phyloP scores from a whole-genome alignment of 345 rosid genomes.

The Populus deltoides region DNA sequence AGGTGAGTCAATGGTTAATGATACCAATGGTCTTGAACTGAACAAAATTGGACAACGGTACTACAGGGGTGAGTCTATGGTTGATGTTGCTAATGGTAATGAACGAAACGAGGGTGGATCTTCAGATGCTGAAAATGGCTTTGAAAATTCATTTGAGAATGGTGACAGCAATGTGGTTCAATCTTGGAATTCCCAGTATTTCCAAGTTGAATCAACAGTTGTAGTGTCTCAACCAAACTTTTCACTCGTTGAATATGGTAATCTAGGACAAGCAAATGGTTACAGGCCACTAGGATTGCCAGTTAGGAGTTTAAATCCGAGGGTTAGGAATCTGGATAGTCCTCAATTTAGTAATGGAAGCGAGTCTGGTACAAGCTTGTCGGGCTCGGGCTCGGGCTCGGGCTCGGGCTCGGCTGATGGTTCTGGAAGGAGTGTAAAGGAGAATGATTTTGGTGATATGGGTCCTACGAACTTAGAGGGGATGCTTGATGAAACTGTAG shows the following conservation, averaged over 20 bases:
- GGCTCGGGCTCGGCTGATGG: conserved; percentile 1
- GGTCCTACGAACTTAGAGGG: conserved; percentile 34
- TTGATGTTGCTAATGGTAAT: neutral
- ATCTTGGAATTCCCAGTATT: conserved; percentile 66
- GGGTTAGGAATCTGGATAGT: conserved; percentile 14
- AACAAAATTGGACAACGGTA: conserved; percentile 11
- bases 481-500: conserved; percentile 28
- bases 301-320: conserved; percentile 63
- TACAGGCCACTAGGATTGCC: conserved; percentile 71
- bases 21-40: conserved; percentile 15
- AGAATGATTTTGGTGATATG: conserved; percentile 28
- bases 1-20: conserved; percentile 10
- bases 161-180: conserved; percentile 34
- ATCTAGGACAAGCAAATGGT: conserved; percentile 15
- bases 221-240: conserved; percentile 50
- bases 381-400: conserved; percentile 5
- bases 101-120: neutral
- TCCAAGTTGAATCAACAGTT: conserved; percentile 49
- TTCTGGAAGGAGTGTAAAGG: conserved; percentile 24
- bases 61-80: neutral
- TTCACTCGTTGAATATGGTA: conserved; percentile 34
- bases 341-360: conserved; percentile 31
- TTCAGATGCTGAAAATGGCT: conserved; percentile 25
- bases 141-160: conserved; percentile 23
- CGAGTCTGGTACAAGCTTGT: conserved; percentile 28